phyloP scores from a whole-genome alignment of 805 yeast species.

The Kodamaea neixiangensis region DNA sequence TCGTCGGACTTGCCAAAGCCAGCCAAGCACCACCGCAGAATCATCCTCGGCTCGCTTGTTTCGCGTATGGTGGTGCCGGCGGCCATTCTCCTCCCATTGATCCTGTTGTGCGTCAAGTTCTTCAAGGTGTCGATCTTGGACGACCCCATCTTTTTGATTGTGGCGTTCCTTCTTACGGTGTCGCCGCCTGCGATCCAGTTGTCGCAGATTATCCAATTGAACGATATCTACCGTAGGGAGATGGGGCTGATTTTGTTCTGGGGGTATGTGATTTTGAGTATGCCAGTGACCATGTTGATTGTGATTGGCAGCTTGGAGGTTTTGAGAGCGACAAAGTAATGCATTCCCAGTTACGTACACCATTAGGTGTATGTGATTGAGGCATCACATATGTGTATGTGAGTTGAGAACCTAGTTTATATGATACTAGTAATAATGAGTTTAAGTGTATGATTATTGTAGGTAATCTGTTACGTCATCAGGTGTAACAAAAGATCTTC shows the following conservation, averaged over 20 bases:
- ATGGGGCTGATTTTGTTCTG: constrained; percentile 82
- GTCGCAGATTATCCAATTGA: constrained; percentile 77
- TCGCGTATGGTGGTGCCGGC: constrained; percentile 83
- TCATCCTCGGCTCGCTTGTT: constrained; percentile 66
- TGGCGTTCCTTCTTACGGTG: constrained; percentile 71
- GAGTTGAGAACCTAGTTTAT: no score
- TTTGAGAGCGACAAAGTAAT: constrained; percentile 47
- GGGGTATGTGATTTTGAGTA: constrained; percentile 75
- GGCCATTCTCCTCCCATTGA: constrained; percentile 62
- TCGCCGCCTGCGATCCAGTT: constrained; percentile 85
- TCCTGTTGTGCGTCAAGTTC: constrained; percentile 63
- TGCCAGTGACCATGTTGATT: constrained; percentile 73
- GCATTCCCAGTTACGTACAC: no score
- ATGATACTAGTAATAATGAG: no score
- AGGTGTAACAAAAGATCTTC: no score
- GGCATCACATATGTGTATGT: no score
- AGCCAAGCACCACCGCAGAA: constrained; percentile 59
- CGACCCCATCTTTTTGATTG: constrained; percentile 79
- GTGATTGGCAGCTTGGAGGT: constrained; percentile 69
- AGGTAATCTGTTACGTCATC: no score
- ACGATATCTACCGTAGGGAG: constrained; percentile 73
- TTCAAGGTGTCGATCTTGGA: constrained; percentile 68
- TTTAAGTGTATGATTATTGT: no score
- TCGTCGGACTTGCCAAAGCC: constrained; percentile 67
- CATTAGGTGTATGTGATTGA: no score